Conservation (phyloP, 352 stramenopile species). For the Globisporangium nunn region DNA sequence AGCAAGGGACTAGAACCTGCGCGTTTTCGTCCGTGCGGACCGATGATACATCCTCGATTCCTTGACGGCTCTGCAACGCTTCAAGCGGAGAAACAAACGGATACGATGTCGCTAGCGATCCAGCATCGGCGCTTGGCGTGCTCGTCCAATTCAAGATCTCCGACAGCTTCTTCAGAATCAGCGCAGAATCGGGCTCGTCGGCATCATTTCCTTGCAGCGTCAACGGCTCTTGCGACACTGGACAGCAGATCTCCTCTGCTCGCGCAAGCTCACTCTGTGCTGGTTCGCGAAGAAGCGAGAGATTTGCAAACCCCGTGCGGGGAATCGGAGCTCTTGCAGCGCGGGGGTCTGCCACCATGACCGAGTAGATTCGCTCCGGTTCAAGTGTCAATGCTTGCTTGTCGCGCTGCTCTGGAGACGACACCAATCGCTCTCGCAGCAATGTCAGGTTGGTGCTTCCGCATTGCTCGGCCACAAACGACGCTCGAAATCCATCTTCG, state of each 20-base stretch:
- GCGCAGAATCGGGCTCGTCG: conserved; percentile 52
- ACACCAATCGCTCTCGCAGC: conserved; percentile 1
- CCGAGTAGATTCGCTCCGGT: conserved; percentile 19
- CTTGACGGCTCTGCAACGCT: not conserved
- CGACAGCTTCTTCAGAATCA: conserved; percentile 50
- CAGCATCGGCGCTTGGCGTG: conserved; percentile 3
- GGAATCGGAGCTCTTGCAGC: conserved; percentile 3
- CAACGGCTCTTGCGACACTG: conserved; percentile 39
- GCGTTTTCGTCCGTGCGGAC: conserved; percentile 3
- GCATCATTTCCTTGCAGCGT: conserved; percentile 20
- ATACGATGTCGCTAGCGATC: conserved; percentile 14
- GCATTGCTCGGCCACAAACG: conserved; percentile 7
- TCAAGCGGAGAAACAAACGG: conserved; percentile 17
- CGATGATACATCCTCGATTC: not conserved
- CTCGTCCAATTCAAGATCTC: conserved; percentile 50
- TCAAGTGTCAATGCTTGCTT: not conserved
- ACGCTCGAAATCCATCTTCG: conserved; percentile 33
- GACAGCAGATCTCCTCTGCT: conserved; percentile 37
- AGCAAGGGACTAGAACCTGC: conserved; percentile 20
- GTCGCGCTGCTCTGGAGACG: not conserved
- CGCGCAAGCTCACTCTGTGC: conserved; percentile 13
- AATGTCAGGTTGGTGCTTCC: conserved; percentile 8
- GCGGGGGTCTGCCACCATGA: conserved; percentile 41
- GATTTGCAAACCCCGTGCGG: not conserved
- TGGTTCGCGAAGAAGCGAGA: conserved; percentile 57